Base-by-base conservation (phyloP, 768 basidiomycete species). In the Kwoniella shandongensis region DNA sequence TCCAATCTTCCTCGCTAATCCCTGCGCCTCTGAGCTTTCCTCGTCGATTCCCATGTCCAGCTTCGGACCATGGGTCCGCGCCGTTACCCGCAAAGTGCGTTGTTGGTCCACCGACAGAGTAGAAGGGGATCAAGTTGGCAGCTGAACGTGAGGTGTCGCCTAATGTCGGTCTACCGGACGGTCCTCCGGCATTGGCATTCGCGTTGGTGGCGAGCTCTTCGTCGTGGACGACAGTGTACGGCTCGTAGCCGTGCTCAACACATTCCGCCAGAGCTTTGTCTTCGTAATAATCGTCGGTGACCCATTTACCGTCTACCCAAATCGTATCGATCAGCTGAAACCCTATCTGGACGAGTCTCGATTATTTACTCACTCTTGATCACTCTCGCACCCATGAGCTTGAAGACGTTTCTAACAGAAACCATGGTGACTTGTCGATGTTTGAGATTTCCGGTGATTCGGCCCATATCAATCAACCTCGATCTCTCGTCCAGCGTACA, bases 241-340 rank as follows among this genome's bases (percentile, higher is more conserved):
- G 82, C 62, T 87, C 86, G 64, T 90, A 81, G 5, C 91, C 93
- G 30, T 85, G 84, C n/a, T 84, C 83, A 2, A 85, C 82, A 67
- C 89, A 88, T 42, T 90, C 88, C 58, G 82, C 84, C 0, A 86
- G 81, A 0, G 83, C 83, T 54, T 88, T 88, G 38, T 87, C 88
- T 76, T 99, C 96, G 77, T 90, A 91, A 75, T 99, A 99, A 78
- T 98, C 96, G 70, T 98, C 96, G 6, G 84, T 83, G 1, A 98
- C 86, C 88, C 92, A 94, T 70, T 83, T 81, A 0, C 94, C 96
- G 54, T 91, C 93, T 96, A 51, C 7, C 17, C 12, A 29, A 8
- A 35, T 17, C 23, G n/a, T 5, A 18, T 7, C n/a, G 4, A 46
- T 35, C 18, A 54, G 18, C 25, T 5, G 45, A n/a, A n/a, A n/a